phyloP scores from a whole-genome alignment of 768 basidiomycete species.

The Auricularia sp. region DNA sequence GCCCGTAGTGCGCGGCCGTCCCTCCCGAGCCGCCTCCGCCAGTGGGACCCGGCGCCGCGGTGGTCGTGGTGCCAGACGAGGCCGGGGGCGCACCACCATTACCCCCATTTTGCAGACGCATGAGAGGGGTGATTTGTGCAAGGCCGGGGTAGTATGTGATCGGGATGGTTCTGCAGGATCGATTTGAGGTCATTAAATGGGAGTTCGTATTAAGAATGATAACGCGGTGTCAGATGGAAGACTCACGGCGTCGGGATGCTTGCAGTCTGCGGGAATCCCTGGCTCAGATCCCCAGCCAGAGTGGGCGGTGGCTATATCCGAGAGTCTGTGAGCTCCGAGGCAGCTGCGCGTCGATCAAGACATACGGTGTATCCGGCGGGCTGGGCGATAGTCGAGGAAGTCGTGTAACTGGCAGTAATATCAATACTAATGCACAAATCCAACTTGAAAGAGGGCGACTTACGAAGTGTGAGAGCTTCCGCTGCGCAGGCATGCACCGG shows the following conservation, averaged over 20 bases:
- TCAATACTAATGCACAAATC: background rate
- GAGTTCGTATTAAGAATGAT: background rate
- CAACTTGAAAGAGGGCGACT: background rate
- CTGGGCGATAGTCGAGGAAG: conserved; percentile 14
- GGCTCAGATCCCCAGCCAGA: conserved; percentile 16
- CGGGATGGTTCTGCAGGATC: conserved; percentile 16
- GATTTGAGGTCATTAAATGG: background rate
- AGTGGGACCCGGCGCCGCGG: background rate
- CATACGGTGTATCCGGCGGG: conserved; percentile 18
- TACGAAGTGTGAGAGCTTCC: conserved; percentile 11
- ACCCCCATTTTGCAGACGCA: conserved; percentile 3
- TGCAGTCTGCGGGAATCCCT: conserved; percentile 17
- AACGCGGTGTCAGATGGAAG: too few relatives aligned
- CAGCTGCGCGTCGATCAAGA: background rate
- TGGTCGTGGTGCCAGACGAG: background rate
- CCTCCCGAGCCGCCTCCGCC: background rate
- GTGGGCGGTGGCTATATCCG: conserved; percentile 14
- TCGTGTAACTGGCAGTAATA: background rate
- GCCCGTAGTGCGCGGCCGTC: background rate
- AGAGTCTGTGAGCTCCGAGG: background rate
- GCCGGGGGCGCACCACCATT: background rate
- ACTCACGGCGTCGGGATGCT: conserved; percentile 20
- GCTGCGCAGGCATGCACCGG: conserved; percentile 18
- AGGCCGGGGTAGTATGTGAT: conserved; percentile 18
- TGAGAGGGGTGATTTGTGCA: conserved; percentile 17